phyloP scores from a whole-genome alignment of 352 stramenopile genomes.

The Plasmopara halstedii region DNA sequence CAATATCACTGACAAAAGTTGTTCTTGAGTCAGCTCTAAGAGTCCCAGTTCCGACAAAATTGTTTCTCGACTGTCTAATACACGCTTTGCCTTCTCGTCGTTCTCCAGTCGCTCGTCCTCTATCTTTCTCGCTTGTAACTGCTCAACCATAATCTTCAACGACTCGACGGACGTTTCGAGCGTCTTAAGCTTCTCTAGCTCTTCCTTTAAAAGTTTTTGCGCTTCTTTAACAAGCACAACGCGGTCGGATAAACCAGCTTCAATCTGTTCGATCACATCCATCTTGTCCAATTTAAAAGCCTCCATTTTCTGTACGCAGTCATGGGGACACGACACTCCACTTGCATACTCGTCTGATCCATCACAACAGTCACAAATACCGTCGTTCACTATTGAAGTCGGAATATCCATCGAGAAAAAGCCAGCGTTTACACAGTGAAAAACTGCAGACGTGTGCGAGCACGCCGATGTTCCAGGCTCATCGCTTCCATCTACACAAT shows the following conservation, averaged over 20 bases:
- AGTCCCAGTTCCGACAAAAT: slow-evolving; percentile 56
- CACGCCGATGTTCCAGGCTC: slow-evolving; percentile 84
- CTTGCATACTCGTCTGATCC: slow-evolving; percentile 83
- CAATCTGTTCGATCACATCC: slow-evolving; percentile 61
- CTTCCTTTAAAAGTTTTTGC: slow-evolving; percentile 27
- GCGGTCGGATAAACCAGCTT: slow-evolving; percentile 51
- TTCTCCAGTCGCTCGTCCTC: slow-evolving; percentile 43
- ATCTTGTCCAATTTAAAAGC: slow-evolving; percentile 48
- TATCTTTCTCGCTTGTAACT: slow-evolving; percentile 25
- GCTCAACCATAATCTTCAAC: slow-evolving; percentile 31
- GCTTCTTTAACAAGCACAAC: slow-evolving; percentile 24
- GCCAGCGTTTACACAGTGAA: slow-evolving; percentile 30
- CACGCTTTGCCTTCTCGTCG: slow-evolving; percentile 39
- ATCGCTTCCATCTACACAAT: slow-evolving; percentile 89
- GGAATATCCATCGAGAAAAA: slow-evolving; percentile 54
- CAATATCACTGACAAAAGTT: slow-evolving; percentile 54
- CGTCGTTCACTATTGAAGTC: slow-evolving; percentile 81
- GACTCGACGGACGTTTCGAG: slow-evolving; percentile 21
- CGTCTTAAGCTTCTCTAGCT: slow-evolving; percentile 22
- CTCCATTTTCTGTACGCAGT: slow-evolving; percentile 25
- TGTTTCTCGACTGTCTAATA: slow-evolving; percentile 31
- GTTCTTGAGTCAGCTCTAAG: slow-evolving; percentile 41
- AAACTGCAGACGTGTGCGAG: slow-evolving; percentile 33
- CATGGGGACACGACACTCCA: slow-evolving; percentile 29
- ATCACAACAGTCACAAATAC: slow-evolving; percentile 97